Evolutionary conservation across 78 protist species (phyloP), one percentile per base, ranked within the genome.

Genomic region (Monosiga brevicollis): DNA sequence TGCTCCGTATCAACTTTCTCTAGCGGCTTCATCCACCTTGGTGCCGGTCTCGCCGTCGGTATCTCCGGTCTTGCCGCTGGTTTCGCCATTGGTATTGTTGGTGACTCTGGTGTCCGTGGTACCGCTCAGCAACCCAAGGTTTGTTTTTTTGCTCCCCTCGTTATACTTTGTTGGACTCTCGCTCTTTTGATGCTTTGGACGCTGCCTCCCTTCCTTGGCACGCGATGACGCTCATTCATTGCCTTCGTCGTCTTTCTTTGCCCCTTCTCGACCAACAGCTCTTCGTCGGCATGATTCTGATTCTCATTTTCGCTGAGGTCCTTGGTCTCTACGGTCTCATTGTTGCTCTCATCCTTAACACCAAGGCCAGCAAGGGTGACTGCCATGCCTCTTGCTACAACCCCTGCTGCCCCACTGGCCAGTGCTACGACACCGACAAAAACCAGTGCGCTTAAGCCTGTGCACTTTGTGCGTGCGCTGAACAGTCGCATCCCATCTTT

Each of bases 11-110:
- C 62, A 2, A 23, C 26, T 37, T 79, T 79, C 2, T 29, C 29
- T 55, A 74, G 86, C 34, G 87, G 91, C 35, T 93, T 93, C 91
- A 75, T 87, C 37, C 93, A 95, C 87, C 83, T 96, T 34, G 99
- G 94, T 36, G 94, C 97, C 80, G 98, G 99, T 83, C 88, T 98
- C 36, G 86, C 96, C 62, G 97, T 94, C 54, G 99, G 99, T 39
- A 82, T 96, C 36, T 38, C 94, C 54, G 94, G 97, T 74, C 95
- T 98, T 22, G 98, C 98, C 34, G 98, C 99, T 20, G 99, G 99
- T 34, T 80, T 94, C 40, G 88, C 86, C 1, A 81, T 85, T 24
- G 99, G 99, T 25, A 87, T 95, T 49, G 97, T 93, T 6, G 99
- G 98, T 34, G 97, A 97, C 82, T 89, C 97, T 35, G 98, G 97